phyloP scores from a whole-genome alignment of 176 grass and related monocot species.

The Chloris gayana region DNA sequence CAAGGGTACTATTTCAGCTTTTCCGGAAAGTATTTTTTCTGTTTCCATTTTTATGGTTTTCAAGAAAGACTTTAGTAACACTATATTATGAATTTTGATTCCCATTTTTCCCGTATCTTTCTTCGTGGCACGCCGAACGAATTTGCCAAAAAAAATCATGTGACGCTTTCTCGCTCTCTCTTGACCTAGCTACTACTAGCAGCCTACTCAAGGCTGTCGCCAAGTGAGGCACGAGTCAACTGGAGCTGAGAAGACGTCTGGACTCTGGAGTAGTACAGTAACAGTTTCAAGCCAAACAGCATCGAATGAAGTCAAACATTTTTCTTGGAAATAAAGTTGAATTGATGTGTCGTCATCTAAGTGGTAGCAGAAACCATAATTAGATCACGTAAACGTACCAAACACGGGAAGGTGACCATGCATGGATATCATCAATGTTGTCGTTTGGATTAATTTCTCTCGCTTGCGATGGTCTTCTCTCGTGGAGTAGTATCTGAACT shows the following conservation, averaged over 20 bases:
- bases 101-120: not conserved
- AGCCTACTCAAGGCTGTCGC: not conserved
- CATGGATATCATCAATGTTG: no score
- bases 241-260: not conserved
- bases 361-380: slow-evolving; percentile 32
- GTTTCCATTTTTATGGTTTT: not conserved
- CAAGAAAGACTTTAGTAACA: no score
- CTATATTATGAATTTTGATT: not conserved
- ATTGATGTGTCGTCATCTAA: not conserved
- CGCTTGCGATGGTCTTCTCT: no score
- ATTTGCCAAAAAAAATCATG: no score
- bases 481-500: no score
- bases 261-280: no score
- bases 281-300: not conserved
- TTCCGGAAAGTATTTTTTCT: not conserved
- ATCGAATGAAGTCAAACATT: no score
- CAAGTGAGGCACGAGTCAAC: not conserved
- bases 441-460: no score
- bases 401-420: not conserved
- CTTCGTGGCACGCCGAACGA: no score
- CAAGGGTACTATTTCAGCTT: not conserved
- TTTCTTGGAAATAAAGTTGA: not conserved
- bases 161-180: no score
- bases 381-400: not conserved
- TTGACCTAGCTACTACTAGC: not conserved